phyloP scores from a whole-genome alignment of 2,329 filamentous ascomycete genomes.

The Zasmidium cellare region DNA sequence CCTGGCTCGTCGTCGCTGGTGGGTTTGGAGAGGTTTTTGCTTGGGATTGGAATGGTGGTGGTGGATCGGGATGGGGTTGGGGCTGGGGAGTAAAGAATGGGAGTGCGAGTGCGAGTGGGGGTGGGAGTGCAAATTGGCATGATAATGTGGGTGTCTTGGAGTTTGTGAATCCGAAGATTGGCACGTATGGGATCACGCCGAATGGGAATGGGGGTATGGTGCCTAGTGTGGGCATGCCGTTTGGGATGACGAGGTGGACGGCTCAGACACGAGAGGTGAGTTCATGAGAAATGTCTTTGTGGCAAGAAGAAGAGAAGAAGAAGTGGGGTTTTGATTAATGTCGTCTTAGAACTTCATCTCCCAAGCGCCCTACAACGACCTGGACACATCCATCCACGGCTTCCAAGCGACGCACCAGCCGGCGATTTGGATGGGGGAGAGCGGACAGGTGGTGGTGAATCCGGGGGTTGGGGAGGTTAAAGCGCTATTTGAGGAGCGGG shows the following conservation, averaged over 20 bases:
- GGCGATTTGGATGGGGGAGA: conserved; percentile 56
- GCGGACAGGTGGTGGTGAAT: conserved; percentile 47
- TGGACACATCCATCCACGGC: conserved; percentile 47
- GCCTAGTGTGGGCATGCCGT: conserved; percentile 39
- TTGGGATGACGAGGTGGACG: conserved; percentile 56
- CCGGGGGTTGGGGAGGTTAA: conserved; percentile 39
- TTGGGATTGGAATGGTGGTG: not conserved
- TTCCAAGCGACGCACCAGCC: conserved; percentile 55
- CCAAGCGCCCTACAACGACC: conserved; percentile 49
- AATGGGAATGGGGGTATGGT: conserved; percentile 38
- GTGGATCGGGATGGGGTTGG: not conserved
- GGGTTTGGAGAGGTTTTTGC: not conserved
- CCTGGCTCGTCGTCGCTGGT: not conserved
- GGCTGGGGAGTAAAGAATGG: not conserved
- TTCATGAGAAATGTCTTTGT: too few relatives aligned
- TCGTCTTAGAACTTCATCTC: conserved; percentile 46
- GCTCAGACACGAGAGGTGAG: conserved; percentile 42
- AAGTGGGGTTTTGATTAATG: not conserved
- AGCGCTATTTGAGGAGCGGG: conserved; percentile 43
- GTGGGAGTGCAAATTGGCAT: too few relatives aligned
- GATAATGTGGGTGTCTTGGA: conserved; percentile 28
- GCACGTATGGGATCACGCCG: conserved; percentile 33
- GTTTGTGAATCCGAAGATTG: conserved; percentile 35
- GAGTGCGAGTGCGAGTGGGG: too few relatives aligned
- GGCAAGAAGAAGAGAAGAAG: too few relatives aligned